phyloP scores from a whole-genome alignment of 345 rosid genomes.

The Gossypioides kirkii region DNA sequence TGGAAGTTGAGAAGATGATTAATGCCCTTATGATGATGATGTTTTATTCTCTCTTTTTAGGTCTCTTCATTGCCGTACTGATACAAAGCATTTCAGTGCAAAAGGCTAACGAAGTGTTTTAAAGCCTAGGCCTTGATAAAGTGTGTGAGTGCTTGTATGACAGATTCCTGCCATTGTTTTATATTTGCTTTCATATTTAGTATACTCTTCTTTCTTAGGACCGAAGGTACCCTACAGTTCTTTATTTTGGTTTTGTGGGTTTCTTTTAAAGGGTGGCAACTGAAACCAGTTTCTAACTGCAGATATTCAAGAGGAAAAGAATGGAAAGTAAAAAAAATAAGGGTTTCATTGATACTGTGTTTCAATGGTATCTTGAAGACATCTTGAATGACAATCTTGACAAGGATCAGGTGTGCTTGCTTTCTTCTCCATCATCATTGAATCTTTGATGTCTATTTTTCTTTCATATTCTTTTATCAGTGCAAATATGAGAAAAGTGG shows the following conservation, averaged over 20 bases:
- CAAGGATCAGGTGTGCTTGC: conserved; percentile 24
- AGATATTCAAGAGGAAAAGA: not conserved
- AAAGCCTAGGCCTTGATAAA: too few species aligned
- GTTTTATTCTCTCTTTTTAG: too few species aligned
- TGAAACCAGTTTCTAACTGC: not conserved
- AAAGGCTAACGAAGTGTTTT: too few species aligned
- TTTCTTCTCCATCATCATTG: not conserved
- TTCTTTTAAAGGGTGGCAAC: not conserved
- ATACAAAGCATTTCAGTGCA: too few species aligned
- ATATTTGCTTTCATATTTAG: not conserved
- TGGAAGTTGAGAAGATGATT: too few species aligned
- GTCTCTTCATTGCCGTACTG: too few species aligned
- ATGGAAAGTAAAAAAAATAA: not conserved
- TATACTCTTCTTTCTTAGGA: not conserved
- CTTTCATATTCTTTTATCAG: too few species aligned
- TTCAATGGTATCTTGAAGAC: conserved; percentile 37
- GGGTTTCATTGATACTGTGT: conserved; percentile 11
- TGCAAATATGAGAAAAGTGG: too few species aligned
- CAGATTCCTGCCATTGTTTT: not conserved
- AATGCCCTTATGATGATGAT: too few species aligned
- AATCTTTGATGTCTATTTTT: not conserved
- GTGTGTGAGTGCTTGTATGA: not conserved
- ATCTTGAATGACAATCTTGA: conserved; percentile 30
- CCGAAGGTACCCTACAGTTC: not conserved
- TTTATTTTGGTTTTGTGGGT: not conserved